Percentiles rank a stretch among this genome's conserved stretches.
These are phyloP conservation scores for Curvularia verruculosa DNA, from an alignment of 2,329 filamentous ascomycete species.

Conservation along the genomic window DNA sequence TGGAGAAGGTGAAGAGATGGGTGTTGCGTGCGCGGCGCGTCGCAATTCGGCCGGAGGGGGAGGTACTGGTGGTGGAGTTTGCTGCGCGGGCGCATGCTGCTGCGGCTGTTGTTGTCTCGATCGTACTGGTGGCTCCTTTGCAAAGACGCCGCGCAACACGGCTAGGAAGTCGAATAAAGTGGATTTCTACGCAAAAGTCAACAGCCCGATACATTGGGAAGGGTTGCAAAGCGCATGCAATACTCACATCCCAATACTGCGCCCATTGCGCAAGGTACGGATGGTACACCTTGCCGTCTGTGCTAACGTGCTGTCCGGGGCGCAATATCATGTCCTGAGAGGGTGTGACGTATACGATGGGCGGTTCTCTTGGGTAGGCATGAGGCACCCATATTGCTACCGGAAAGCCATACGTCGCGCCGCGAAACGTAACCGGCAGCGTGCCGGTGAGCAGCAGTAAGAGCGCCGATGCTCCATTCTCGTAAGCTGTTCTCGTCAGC, in stretches of 20 bases:
- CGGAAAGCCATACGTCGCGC: slow-evolving; percentile 87
- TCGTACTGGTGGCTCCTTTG: slow-evolving; percentile 91
- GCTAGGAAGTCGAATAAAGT: slow-evolving; percentile 81
- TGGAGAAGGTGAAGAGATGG: slow-evolving; percentile 47
- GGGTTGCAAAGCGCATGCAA: slow-evolving; percentile 3
- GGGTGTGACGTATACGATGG: slow-evolving; percentile 86
- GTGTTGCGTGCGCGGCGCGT: slow-evolving; percentile 39
- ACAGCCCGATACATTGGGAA: neutral
- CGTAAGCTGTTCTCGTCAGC: slow-evolving; percentile 69
- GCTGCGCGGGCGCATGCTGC: slow-evolving; percentile 41
- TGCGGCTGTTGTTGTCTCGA: slow-evolving; percentile 62
- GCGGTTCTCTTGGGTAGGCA: slow-evolving; percentile 83
- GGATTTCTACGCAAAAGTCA: slow-evolving; percentile 67
- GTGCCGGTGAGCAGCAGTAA: slow-evolving; percentile 87
- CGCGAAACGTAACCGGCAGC: slow-evolving; percentile 88
- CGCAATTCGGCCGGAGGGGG: slow-evolving; percentile 69
- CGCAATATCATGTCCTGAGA: slow-evolving; percentile 87
- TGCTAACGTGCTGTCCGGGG: slow-evolving; percentile 92
- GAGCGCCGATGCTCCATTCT: slow-evolving; percentile 84
- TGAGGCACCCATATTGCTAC: slow-evolving; percentile 93
- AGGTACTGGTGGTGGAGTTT: slow-evolving; percentile 59
- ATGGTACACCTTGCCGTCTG: slow-evolving; percentile 92
- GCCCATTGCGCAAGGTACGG: slow-evolving; percentile 92
- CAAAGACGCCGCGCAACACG: slow-evolving; percentile 84
- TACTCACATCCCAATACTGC: slow-evolving; percentile 85